Percentiles rank a stretch among this genome's conserved stretches.
These are phyloP conservation scores for Penicillium fuscoglaucum DNA, from an alignment of 2,329 filamentous ascomycete species.

Conservation along the genomic window DNA sequence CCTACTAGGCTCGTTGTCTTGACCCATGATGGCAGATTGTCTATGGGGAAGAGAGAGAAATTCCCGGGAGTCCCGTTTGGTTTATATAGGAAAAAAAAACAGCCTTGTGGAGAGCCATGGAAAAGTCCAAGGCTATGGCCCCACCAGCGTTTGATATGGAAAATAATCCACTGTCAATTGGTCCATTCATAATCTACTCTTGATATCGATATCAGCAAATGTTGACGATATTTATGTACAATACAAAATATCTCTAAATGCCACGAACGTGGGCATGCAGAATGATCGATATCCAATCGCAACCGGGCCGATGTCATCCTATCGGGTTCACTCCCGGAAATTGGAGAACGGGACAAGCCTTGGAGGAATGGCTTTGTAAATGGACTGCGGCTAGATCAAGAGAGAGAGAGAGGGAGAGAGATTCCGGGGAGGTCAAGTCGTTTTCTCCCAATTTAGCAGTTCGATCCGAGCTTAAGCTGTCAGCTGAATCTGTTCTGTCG, in stretches of 20 bases:
- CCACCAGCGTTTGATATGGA: conserved; percentile 5
- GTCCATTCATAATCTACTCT: conserved; percentile 7
- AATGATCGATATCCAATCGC: background rate
- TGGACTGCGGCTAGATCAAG: conserved; percentile 9
- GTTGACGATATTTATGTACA: background rate
- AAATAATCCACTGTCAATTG: background rate
- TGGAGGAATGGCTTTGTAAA: conserved; percentile 12
- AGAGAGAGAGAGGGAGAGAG: too few species aligned
- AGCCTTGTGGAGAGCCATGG: background rate
- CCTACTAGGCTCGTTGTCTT: conserved; percentile 39
- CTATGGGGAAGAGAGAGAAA: background rate
- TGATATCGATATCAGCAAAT: conserved; percentile 15
- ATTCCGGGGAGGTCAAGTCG: conserved; percentile 1
- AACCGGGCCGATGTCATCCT: background rate
- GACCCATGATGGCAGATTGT: conserved; percentile 34
- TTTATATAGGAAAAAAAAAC: conserved; percentile 3
- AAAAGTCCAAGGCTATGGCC: conserved; percentile 1
- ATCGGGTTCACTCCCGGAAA: background rate
- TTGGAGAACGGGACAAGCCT: background rate
- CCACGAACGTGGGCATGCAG: background rate
- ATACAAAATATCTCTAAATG: background rate
- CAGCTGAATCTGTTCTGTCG: background rate
- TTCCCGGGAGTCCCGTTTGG: background rate
- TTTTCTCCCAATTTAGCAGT: conserved; percentile 13
- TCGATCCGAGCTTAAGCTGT: conserved; percentile 3